Evolutionary conservation across 352 stramenopile genomes (phyloP).

Genomic region (Phytophthora pinifolia): DNA sequence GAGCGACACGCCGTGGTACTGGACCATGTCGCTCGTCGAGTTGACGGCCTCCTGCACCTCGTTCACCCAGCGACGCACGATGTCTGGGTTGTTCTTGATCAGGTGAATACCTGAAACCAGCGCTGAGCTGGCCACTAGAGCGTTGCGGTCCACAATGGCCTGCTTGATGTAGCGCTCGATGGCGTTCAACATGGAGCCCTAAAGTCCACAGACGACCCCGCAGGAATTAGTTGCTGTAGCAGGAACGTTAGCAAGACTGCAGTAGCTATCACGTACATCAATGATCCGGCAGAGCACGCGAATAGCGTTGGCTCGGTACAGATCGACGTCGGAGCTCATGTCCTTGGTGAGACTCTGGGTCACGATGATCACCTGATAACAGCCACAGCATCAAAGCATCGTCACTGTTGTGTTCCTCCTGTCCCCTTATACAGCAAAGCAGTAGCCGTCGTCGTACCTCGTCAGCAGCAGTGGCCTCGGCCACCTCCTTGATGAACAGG

Average conservation of each 20-base stretch:
- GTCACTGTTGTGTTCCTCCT: slow-evolving; percentile 15
- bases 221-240: slow-evolving; percentile 12
- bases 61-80: slow-evolving; percentile 96
- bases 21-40: slow-evolving; percentile 97
- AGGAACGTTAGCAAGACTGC: background rate
- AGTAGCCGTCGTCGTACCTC: slow-evolving; percentile 38
- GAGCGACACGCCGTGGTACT: slow-evolving; percentile 98
- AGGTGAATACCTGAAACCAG: slow-evolving; percentile 96
- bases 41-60: slow-evolving; percentile 97
- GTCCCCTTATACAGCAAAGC: background rate
- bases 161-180: slow-evolving; percentile 99
- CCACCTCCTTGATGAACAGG: slow-evolving; percentile 99
- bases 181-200: slow-evolving; percentile 89
- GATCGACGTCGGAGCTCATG: slow-evolving; percentile 98
- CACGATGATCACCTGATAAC: slow-evolving; percentile 98
- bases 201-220: background rate
- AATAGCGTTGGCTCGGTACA: slow-evolving; percentile 99
- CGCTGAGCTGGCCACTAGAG: slow-evolving; percentile 95
- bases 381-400: slow-evolving; percentile 11
- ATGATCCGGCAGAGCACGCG: slow-evolving; percentile 97
- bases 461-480: slow-evolving; percentile 87
- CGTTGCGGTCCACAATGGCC: slow-evolving; percentile 98
- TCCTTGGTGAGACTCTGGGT: slow-evolving; percentile 99
- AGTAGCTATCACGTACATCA: slow-evolving; percentile 51
- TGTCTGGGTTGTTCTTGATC: slow-evolving; percentile 92